Base-by-base conservation (phyloP, 202 grass and related monocot genomes). In the Tripidium arundinaceum region DNA sequence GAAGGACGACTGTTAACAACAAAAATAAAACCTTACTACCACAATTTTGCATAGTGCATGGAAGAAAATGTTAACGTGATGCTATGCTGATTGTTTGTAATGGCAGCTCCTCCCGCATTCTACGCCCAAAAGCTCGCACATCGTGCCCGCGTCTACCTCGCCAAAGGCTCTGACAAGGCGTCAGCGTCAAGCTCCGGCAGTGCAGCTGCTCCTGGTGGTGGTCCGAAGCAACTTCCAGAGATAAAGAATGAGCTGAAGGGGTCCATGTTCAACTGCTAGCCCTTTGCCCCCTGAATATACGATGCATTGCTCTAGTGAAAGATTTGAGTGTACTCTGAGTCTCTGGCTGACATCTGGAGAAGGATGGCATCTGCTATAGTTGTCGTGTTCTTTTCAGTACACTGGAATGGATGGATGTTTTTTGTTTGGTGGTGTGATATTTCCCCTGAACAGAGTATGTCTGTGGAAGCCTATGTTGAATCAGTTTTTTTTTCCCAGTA, bases 201-300 rank as follows among this genome's bases (percentile, higher is more conserved):
- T 9, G 11, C 18, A 38, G 7, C 71, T 74, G 70, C 70, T 55
- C 29, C 70, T 74, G n/a, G 11, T 55, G 49, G 1, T 38, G 71
- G 19, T 24, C 12, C n/a, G 13, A 16, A 25, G 28, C 28, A n/a
- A 36, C 16, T 73, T 72, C 46, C 28, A 33, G 70, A 19, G 16
- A 73, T 52, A 3, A 71, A 71, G 70, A 47, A 34, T 12, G 70
- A 52, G 27, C 46, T 73, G 27, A 73, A 73, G 70, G 11, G 70
- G 16, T 73, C 70, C 70, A 73, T 73, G 46, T 73, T 73, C 46
- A 54, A 73, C 28, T 73, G 70, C 70, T 58, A 57, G 71, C 38
- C 5, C 31, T 39, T 21, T 4, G 11, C 18, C 11, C n/a, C 19
- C 47, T 36, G 70, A 55, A 46, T 18, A 14, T 5, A 69, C 24